Evolutionary conservation across 129 eudicot species (phyloP).

Genomic region (Flaveria ramosissima): DNA sequence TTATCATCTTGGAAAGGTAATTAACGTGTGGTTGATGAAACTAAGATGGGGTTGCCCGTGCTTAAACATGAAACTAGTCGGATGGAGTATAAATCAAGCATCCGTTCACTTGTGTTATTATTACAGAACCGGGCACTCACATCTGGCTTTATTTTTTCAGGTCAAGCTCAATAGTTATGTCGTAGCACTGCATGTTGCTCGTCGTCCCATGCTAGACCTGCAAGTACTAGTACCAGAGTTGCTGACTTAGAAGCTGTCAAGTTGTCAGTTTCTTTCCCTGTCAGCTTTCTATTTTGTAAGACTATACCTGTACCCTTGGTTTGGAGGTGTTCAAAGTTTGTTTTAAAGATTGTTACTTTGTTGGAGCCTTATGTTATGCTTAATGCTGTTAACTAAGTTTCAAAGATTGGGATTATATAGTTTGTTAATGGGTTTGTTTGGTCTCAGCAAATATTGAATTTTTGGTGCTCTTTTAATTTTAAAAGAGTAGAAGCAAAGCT

Average conservation of each 20-base stretch:
- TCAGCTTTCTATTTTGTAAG: neutral
- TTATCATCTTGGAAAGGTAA: conserved; percentile 49
- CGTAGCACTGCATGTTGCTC: neutral
- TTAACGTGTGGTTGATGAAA: neutral
- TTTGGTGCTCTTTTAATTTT: neutral
- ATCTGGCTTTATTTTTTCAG: neutral
- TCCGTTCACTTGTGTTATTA: neutral
- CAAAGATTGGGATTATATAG: neutral
- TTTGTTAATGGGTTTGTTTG: neutral
- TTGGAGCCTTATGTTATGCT: conserved; percentile 1
- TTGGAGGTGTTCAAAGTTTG: neutral
- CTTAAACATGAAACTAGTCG: too few species aligned
- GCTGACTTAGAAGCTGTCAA: neutral
- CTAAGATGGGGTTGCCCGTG: neutral
- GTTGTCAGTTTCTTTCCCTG: neutral
- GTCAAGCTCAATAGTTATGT: neutral
- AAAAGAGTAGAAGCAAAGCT: too few species aligned
- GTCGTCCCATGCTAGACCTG: neutral
- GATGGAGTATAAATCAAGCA: too few species aligned
- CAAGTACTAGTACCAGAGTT: neutral
- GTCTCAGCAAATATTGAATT: neutral
- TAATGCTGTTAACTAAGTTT: neutral
- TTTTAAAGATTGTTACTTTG: neutral
- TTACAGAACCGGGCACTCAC: neutral
- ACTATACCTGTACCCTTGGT: neutral